Percentiles rank a stretch among this genome's conserved stretches.
These are phyloP conservation scores for Penicillium sp. DNA, from an alignment of 2,329 filamentous ascomycete species.

Conservation along the genomic window DNA sequence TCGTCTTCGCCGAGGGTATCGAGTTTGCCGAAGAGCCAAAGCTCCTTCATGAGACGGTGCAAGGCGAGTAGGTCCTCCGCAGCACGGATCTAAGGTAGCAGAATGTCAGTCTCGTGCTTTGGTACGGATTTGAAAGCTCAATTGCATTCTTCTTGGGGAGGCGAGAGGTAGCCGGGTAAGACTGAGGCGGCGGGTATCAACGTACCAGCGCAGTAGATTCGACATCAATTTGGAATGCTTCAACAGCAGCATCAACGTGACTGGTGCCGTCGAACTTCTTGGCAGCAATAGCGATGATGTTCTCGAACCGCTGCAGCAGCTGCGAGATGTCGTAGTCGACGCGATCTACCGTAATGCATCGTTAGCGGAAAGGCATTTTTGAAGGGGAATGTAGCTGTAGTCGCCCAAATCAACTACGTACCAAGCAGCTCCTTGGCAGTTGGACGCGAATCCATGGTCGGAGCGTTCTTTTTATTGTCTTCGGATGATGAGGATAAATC, in stretches of 20 bases:
- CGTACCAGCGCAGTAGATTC: slow-evolving; percentile 58
- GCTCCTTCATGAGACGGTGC: slow-evolving; percentile 62
- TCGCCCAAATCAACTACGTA: slow-evolving; percentile 12
- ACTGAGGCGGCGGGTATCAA: neutral
- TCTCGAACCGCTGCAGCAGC: slow-evolving; percentile 53
- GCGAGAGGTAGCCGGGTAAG: too few relatives aligned
- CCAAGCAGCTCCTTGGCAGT: slow-evolving; percentile 28
- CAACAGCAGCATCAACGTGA: slow-evolving; percentile 55
- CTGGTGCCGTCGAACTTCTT: slow-evolving; percentile 43
- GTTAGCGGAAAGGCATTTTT: neutral
- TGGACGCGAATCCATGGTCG: slow-evolving; percentile 33
- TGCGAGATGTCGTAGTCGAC: slow-evolving; percentile 45
- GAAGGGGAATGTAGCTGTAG: neutral
- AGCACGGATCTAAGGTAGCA: slow-evolving; percentile 51
- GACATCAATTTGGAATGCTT: slow-evolving; percentile 57
- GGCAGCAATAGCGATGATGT: slow-evolving; percentile 52
- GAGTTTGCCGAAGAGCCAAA: slow-evolving; percentile 65
- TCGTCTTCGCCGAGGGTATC: slow-evolving; percentile 52
- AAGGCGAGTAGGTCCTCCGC: slow-evolving; percentile 61
- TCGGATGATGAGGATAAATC: neutral
- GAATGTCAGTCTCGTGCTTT: neutral
- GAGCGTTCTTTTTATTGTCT: neutral
- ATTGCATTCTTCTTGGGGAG: neutral
- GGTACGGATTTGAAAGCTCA: neutral
- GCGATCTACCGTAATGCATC: slow-evolving; percentile 32